Evolutionary conservation across 2,329 filamentous ascomycete species (phyloP), one percentile per base, ranked within the genome.

Genomic region (Aspergillus udagawae): DNA sequence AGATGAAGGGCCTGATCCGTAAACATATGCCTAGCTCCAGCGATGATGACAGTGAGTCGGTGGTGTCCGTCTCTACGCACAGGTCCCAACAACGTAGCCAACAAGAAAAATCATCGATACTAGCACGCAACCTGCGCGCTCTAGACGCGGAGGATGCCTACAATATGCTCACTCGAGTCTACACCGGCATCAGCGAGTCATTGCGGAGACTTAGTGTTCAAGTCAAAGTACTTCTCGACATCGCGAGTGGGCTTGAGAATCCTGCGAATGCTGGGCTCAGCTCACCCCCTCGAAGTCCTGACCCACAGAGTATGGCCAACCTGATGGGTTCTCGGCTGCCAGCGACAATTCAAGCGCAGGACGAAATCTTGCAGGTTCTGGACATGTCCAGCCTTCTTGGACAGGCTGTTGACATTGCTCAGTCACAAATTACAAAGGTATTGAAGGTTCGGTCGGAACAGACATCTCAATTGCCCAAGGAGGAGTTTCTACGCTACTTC

Each of bases 141-240:
- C 78, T 99, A 58, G 92, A 95, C 54, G 80, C 90, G 1, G 86
- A 88, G 56, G 92, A 96, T 73, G 91, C 92, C 0, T 93, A 97
- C 73, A 84, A 87, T 6, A 83, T 97, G 65, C 82, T 97, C 14
- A 80, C 86, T 29, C 90, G 86, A 56, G 89, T 96, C 17, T 99
- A 97, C 68, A 88, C 92, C 20, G 86, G 89, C 35, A 88, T 97
- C 8, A 89, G 93, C 3, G 94, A 99, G 76, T 90, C 90, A 3
- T 73, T 99, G 50, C 83, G 94, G 56, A 84, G 94, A 67, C 78
- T 97, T 7, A 91, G 91, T 20, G 92, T 91, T 0, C 93, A 97
- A 71, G 89, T 94, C 55, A 99, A 99, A 73, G 87, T 97, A 9
- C 77, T 99, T n/a, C 81, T 99, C 9, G 94, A 99, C 73, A 90